phyloP scores from a whole-genome alignment of 2,329 filamentous ascomycete genomes.

The Capronia americana region DNA sequence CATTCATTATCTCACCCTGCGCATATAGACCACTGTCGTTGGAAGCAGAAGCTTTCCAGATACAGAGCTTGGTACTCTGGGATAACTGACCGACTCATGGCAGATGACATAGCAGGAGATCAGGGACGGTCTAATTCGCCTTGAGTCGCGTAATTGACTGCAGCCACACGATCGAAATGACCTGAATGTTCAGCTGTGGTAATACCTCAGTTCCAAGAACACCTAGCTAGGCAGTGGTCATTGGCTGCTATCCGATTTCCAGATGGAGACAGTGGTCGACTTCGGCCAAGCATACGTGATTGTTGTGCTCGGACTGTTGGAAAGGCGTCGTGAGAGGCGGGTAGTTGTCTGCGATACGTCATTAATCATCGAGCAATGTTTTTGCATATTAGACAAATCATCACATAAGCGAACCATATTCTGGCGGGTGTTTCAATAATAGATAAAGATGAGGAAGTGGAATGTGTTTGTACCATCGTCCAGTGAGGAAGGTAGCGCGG shows the following conservation, averaged over 20 bases:
- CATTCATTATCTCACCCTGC: conserved; percentile 4
- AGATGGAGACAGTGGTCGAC: conserved; percentile 15
- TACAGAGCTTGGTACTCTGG: conserved; percentile 10
- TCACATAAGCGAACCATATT: not conserved
- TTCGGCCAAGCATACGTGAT: not conserved
- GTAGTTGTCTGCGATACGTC: not conserved
- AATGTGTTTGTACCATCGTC: not conserved
- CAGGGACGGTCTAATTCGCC: not conserved
- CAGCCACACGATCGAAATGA: not conserved
- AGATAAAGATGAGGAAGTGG: not conserved
- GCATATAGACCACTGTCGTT: not conserved
- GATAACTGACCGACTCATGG: not conserved
- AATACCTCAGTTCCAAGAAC: not conserved
- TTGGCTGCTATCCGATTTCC: conserved; percentile 8
- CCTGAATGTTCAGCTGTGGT: not conserved
- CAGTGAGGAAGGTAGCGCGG: not conserved
- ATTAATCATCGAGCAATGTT: not conserved
- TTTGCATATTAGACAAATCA: not conserved
- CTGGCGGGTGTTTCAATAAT: not conserved
- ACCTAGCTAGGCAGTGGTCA: too few species aligned
- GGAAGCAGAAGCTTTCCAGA: conserved; percentile 8
- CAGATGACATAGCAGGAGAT: not conserved
- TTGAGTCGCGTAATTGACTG: not conserved
- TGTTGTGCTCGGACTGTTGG: not conserved
- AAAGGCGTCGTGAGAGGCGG: not conserved